phyloP scores from a whole-genome alignment of 495 filamentous ascomycete species.

The Pseudotulostoma volvatum region DNA sequence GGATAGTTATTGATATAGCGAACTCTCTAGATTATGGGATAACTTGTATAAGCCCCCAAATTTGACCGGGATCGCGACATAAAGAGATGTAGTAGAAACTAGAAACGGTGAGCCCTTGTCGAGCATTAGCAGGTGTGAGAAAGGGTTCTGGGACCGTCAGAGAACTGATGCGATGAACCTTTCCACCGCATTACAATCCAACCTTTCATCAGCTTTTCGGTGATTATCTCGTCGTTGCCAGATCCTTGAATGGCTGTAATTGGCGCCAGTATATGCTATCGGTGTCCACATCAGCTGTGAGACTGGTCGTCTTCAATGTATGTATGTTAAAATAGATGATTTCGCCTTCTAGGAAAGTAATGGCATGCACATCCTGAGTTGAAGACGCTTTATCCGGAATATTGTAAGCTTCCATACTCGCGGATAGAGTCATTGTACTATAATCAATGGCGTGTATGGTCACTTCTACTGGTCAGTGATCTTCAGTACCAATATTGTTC shows the following conservation, averaged over 20 bases:
- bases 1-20: conserved; percentile 52
- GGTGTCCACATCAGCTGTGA: conserved; percentile 39
- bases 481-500: conserved; percentile 20
- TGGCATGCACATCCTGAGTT: conserved; percentile 44
- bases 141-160: conserved; percentile 38
- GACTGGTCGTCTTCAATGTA: conserved; percentile 51
- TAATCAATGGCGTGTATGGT: conserved; percentile 54
- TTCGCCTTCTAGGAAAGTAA: conserved; percentile 61
- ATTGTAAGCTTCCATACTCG: conserved; percentile 67
- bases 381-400: conserved; percentile 42
- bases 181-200: conserved; percentile 74
- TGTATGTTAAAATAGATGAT: conserved; percentile 59
- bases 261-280: conserved; percentile 60
- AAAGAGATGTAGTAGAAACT: conserved; percentile 65
- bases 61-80: conserved; percentile 38
- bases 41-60: conserved; percentile 58
- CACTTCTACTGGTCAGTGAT: conserved; percentile 59
- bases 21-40: conserved; percentile 57
- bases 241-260: conserved; percentile 45
- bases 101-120: conserved; percentile 50
- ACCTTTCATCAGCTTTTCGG: conserved; percentile 33
- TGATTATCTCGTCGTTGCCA: conserved; percentile 42
- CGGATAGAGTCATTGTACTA: conserved; percentile 44
- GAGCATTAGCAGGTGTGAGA: conserved; percentile 41
- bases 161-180: conserved; percentile 27